Evolutionary conservation across 306 rosid species (phyloP).

Genomic region (Astragalus glycyphyllos): DNA sequence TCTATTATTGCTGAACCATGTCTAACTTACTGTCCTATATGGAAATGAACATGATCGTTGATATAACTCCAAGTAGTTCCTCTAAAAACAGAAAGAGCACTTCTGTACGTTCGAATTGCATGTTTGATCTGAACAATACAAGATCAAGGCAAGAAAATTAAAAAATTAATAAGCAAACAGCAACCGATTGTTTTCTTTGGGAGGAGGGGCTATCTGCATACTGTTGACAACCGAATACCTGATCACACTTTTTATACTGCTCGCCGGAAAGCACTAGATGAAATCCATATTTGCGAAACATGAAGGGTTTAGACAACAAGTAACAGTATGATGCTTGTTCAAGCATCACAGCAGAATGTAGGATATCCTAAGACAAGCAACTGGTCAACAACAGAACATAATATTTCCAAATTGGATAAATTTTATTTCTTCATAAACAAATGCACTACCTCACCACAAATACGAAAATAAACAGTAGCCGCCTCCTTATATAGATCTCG

Average conservation of each 20-base stretch:
- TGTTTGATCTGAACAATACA: slow-evolving; percentile 74
- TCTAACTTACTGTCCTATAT: slow-evolving; percentile 90
- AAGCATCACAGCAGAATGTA: slow-evolving; percentile 95
- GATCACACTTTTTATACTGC: slow-evolving; percentile 90
- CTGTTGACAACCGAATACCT: slow-evolving; percentile 61
- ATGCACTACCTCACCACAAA: slow-evolving; percentile 87
- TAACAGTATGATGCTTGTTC: slow-evolving; percentile 99
- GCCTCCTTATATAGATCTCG: slow-evolving; percentile 86
- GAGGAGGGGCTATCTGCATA: background rate
- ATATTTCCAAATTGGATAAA: slow-evolving; percentile 28
- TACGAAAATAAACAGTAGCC: slow-evolving; percentile 88
- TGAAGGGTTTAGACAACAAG: slow-evolving; percentile 85
- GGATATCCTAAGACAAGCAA: slow-evolving; percentile 69
- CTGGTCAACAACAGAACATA: slow-evolving; percentile 48
- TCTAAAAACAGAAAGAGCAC: slow-evolving; percentile 78
- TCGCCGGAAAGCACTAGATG: slow-evolving; percentile 99
- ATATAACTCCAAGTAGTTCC: slow-evolving; percentile 90
- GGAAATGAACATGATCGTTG: slow-evolving; percentile 91
- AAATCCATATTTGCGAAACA: slow-evolving; percentile 95
- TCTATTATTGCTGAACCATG: slow-evolving; percentile 34
- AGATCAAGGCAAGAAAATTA: slow-evolving; percentile 34
- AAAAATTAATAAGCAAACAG: slow-evolving; percentile 37
- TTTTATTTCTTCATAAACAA: slow-evolving; percentile 1
- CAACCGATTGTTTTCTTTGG: slow-evolving; percentile 20
- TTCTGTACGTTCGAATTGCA: slow-evolving; percentile 91